Percentiles rank a stretch among this genome's conserved stretches.
Conservation (phyloP, 2,329 filamentous ascomycete species). For the Cladophialophora psammophila region DNA sequence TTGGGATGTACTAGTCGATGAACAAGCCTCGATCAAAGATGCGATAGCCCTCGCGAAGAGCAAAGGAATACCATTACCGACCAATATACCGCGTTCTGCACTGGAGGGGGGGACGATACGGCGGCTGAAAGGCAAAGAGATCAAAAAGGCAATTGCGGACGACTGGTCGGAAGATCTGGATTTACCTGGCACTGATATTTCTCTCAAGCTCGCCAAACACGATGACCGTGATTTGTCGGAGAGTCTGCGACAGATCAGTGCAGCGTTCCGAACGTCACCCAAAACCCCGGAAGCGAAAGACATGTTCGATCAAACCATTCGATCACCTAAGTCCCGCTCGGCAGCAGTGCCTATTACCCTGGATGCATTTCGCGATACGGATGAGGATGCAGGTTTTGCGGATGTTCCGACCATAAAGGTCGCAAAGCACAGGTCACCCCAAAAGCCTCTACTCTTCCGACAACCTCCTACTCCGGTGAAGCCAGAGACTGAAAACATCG, state of each 20-base stretch:
- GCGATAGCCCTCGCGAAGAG: slow-evolving; percentile 86
- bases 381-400: slow-evolving; percentile 68
- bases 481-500: slow-evolving; percentile 69
- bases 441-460: slow-evolving; percentile 57
- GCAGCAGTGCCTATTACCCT: slow-evolving; percentile 65
- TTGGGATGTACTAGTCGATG: slow-evolving; percentile 85
- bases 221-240: slow-evolving; percentile 71
- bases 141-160: slow-evolving; percentile 75
- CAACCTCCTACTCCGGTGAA: slow-evolving; percentile 45
- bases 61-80: slow-evolving; percentile 89
- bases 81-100: slow-evolving; percentile 85
- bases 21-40: slow-evolving; percentile 81
- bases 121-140: slow-evolving; percentile 77
- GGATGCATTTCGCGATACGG: slow-evolving; percentile 69
- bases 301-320: slow-evolving; percentile 44
- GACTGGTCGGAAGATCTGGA: slow-evolving; percentile 84
- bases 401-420: slow-evolving; percentile 73
- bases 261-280: slow-evolving; percentile 48
- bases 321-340: slow-evolving; percentile 54
- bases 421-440: slow-evolving; percentile 63
- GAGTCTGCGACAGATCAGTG: slow-evolving; percentile 71
- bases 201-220: slow-evolving; percentile 70
- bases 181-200: slow-evolving; percentile 64
- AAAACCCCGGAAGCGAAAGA: slow-evolving; percentile 42
- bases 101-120: slow-evolving; percentile 93